Evolutionary conservation across 1,139 yeast genomes (phyloP).

Genomic region (Lodderomyces theae): DNA sequence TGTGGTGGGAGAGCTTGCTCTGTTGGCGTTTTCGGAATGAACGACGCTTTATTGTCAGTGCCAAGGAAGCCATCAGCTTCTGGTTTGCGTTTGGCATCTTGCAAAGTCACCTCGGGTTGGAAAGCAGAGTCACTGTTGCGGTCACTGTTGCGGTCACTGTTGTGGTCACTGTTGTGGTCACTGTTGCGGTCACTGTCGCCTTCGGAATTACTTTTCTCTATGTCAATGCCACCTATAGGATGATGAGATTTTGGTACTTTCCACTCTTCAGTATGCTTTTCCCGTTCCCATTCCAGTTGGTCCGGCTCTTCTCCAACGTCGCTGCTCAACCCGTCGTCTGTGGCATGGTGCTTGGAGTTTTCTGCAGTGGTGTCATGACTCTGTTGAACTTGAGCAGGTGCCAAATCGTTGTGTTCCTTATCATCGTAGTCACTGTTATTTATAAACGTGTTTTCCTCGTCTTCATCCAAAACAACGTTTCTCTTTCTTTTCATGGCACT

Average conservation of each 20-base stretch:
- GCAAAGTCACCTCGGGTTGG: no score
- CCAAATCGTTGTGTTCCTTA: background rate
- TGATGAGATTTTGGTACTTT: no score
- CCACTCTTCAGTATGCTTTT: no score
- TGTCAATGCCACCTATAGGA: no score
- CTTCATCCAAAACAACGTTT: slow-evolving; percentile 13
- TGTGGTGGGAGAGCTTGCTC: background rate
- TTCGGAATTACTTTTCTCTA: no score
- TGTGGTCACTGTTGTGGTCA: no score
- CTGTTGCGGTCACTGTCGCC: no score
- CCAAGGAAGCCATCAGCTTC: background rate
- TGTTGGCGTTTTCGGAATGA: background rate
- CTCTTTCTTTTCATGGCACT: slow-evolving; percentile 20
- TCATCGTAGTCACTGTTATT: slow-evolving; percentile 40
- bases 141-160: no score
- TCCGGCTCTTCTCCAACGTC: background rate
- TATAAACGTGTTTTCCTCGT: slow-evolving; percentile 29
- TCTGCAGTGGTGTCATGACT: background rate
- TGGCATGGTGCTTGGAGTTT: background rate
- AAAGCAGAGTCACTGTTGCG: no score
- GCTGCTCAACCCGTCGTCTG: background rate
- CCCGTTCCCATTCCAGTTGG: background rate
- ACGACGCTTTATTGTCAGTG: background rate
- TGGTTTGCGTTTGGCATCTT: no score
- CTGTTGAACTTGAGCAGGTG: background rate